Evolutionary conservation across 2,329 filamentous ascomycete species (phyloP), one percentile per base, ranked within the genome.

Genomic region (Talaromyces sp.): DNA sequence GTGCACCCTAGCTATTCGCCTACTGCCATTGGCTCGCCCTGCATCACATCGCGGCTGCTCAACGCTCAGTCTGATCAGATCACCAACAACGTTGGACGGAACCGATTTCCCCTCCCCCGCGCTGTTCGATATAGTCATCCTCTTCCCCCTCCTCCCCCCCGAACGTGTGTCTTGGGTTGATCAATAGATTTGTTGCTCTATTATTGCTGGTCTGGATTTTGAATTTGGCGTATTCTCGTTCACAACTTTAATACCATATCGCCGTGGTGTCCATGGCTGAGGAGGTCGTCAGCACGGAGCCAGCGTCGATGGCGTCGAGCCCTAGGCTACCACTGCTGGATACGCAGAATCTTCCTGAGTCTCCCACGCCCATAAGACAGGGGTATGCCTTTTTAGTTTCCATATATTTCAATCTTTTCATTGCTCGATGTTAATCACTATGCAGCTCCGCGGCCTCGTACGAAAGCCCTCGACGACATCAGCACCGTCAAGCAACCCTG

Each of bases 381-480:
- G 66, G 66, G 70, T 73, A 67, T 59, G 69, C 67, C 56, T 10
- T n/a, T 50, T 47, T 47, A 28, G 14, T 47, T 36, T 14, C 18
- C 27, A 12, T 27, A 27, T 44, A 18, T 55, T 60, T 31, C 23
- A 23, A 23, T 23, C 23, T 34, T 59, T 53, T 50, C 33, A 42
- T 23, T 23, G 53, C 57, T 40, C 44, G 7, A 30, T 50, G 28
- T 33, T 53, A 9, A 59, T 8, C 31, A 14, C 31, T 28, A n/a
- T 30, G 14, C 68, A 87, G 85, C 68, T 86, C 85, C 57, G 76
- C 78, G 52, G 82, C 85, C 66, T 80, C 82, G 59, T 86, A 84
- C 73, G 82, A 85, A 65, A 87, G 83, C 69, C 87, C 86, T n/a
- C 78, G 87, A 56, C 81, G 87, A 75, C 87, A 89, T 72, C 86